Evolutionary conservation across 345 rosid genomes (phyloP), one percentile per base, ranked within the genome.

Genomic region (Camelina hispida): DNA sequence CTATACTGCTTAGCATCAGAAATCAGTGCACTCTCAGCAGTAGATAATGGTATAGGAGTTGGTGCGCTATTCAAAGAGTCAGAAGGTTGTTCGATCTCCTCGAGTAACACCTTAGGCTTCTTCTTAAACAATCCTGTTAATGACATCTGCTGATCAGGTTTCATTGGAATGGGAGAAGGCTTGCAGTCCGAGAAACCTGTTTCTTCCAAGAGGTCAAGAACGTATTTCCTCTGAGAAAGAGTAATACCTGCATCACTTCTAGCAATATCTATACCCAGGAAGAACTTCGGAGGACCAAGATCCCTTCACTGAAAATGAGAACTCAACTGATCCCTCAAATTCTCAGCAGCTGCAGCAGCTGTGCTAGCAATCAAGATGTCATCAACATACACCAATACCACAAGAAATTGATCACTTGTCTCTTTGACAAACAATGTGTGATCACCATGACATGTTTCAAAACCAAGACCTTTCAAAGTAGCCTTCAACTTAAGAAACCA

Each of bases 1-100:
- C 7, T 0, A 14, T 28, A 43, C 0, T 3, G 7, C 1, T 23
- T 40, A 0, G 1, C 0, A 12, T 61, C 32, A 0, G 0, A 0
- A 0, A 20, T 0, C 0, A 13, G 0, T 0, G 0, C 2, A 6
- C 50, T 50, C 6, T 4, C 12, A 6, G 5, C 5, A 28, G 30
- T 28, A 28, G 30, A 3, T 28, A 28, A 28, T 4, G 4, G 30
- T 4, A 28, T 4, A 28, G 30, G 30, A 28, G 5, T 28, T 28
- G 30, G 30, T 28, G 30, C 4, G 0, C 5, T 28, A 28, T 4
- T 0, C 1, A 28, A 5, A 28, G 30, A 28, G 5, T 28, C 30
- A 28, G 30, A 28, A 28, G 5, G 5, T 28, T 4, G 30, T 28
- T 28, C 30, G 0, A 28, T 4, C 30, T 28, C 30, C 30, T 28